phyloP scores from a whole-genome alignment of 2,329 filamentous ascomycete species.

The Cladosporium sp. region DNA sequence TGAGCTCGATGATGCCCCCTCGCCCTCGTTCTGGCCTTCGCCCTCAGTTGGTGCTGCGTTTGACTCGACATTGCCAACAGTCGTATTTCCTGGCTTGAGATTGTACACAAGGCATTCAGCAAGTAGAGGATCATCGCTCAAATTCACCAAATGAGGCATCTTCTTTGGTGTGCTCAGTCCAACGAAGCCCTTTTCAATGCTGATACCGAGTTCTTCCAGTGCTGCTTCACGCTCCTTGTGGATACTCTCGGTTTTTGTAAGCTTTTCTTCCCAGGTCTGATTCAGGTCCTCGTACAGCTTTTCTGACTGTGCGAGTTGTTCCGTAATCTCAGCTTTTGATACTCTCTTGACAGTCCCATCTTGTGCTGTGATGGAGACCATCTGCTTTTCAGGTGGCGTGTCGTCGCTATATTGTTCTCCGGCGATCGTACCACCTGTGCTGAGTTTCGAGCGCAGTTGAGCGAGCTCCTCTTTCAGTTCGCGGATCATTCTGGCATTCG shows the following conservation, averaged over 20 bases:
- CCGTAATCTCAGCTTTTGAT: constrained; percentile 95
- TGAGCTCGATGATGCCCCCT: constrained; percentile 29
- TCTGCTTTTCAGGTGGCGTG: constrained; percentile 89
- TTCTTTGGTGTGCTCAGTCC: constrained; percentile 95
- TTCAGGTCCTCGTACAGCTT: constrained; percentile 95
- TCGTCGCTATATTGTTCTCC: constrained; percentile 81
- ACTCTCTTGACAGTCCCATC: constrained; percentile 91
- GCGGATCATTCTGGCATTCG: constrained; percentile 97
- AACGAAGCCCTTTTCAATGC: constrained; percentile 97
- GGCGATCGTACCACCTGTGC: constrained; percentile 40
- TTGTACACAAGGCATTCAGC: constrained; percentile 98
- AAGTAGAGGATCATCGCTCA: constrained; percentile 75
- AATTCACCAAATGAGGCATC: constrained; percentile 97
- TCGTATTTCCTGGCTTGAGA: constrained; percentile 89
- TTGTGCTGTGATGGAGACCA: constrained; percentile 83
- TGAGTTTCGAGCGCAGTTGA: constrained; percentile 78
- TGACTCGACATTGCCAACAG: constrained; percentile 89
- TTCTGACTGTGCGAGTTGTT: constrained; percentile 93
- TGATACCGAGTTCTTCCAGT: constrained; percentile 93
- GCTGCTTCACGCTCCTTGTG: constrained; percentile 96
- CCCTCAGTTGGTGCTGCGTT: constrained; percentile 38
- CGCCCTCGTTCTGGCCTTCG: neutral
- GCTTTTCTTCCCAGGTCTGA: constrained; percentile 97
- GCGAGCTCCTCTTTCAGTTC: constrained; percentile 94
- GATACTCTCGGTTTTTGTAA: constrained; percentile 91